Base-by-base conservation (phyloP, 192 early-diverging fungal species). In the Rhizoclosmatium sp. region DNA sequence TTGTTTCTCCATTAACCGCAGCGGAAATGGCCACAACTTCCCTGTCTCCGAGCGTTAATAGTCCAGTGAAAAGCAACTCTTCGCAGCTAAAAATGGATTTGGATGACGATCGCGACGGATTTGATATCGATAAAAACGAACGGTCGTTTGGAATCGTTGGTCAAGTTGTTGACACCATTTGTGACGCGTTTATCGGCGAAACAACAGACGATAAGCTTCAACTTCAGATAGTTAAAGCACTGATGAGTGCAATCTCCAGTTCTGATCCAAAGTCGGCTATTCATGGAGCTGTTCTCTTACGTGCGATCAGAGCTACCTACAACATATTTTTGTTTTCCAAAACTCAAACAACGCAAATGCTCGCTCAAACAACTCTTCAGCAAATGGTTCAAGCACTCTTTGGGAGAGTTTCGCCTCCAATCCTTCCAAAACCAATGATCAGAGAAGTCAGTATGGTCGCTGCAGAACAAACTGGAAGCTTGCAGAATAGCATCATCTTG, bases 311-410 rank as follows among this genome's bases (percentile, higher is more conserved):
- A 49, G 95, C 95, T 0, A 90, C 93, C 2, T 95, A 93, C 84
- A 96, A 95, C 77, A 94, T 98, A 42, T 98, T 95, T 80, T 84
- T 96, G 71, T 78, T 93, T n/a, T 91, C 93, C 4, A 86, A 90
- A 31, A 90, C 89, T 49, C 85, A 87, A 21, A 85, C 85, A 42
- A 95, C 91, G 47, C 95, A 97, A 87, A 95, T 90, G 41, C 86
- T 98, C 42, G 95, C 95, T 0, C 95, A 97, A 79, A 94, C 91
- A 2, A 93, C 95, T 1, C 76, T 98, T 64, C 92, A 93, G 1
- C 96, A 98, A 82, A 97, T 97, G 92, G 92, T 97, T 19, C 88
- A 92, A 59, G 84, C 92, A 59, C 89, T 97, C 14, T 93, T 97
- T 83, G 84, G 91, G 31, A 90, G 95, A n/a, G 46, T 76, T 67